Base-by-base conservation (phyloP, 441 rosid species). In the Euphorbia schlechtendalii region DNA sequence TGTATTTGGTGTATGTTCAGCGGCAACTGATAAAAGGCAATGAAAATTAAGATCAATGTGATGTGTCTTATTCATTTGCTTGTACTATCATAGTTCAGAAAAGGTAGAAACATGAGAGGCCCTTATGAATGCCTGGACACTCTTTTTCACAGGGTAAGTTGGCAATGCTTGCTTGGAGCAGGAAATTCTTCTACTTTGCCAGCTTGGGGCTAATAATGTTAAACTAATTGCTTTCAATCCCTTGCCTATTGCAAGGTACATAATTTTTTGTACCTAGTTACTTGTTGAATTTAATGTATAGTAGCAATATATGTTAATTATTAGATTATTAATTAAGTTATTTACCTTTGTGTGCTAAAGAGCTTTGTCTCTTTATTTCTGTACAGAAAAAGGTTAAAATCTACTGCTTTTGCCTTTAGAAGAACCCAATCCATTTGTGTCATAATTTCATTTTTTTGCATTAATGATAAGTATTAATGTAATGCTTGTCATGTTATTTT, bases 1-100 rank as follows among this genome's bases (percentile, higher is more conserved):
- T n/a, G n/a, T n/a, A n/a, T n/a, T n/a, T n/a, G n/a, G n/a, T n/a
- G n/a, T n/a, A n/a, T n/a, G n/a, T n/a, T n/a, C n/a, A n/a, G n/a
- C n/a, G n/a, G n/a, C n/a, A n/a, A n/a, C n/a, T n/a, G n/a, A n/a
- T n/a, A n/a, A n/a, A n/a, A n/a, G n/a, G n/a, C n/a, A n/a, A n/a
- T n/a, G n/a, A n/a, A n/a, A n/a, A n/a, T n/a, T n/a, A n/a, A n/a
- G n/a, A n/a, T n/a, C n/a, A n/a, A n/a, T n/a, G n/a, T n/a, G n/a
- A n/a, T n/a, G n/a, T n/a, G n/a, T n/a, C n/a, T n/a, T 65, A 51
- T 25, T 56, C 64, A 67, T 63, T 51, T 61, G 15, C 8, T 68
- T 59, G 20, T 61, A 25, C 38, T 25, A 32, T 72, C 17, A 28
- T 40, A 56, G 52, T 56, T 53, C 17, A 54, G 48, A 70, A 59